Conservation (phyloP, 345 rosid genomes). For the Hypericum perforatum region DNA sequence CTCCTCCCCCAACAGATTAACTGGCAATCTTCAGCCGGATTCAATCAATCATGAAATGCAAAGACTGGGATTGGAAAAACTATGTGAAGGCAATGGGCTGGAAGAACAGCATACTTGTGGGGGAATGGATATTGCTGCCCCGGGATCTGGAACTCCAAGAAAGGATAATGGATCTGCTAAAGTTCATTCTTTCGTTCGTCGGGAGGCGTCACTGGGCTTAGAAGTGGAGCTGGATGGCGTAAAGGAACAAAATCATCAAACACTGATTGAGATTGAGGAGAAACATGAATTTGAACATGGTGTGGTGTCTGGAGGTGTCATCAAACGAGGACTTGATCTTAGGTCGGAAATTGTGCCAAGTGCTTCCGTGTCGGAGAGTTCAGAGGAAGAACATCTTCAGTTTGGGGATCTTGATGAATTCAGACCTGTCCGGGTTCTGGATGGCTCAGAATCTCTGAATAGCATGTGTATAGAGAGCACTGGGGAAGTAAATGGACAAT, state of each 20-base stretch:
- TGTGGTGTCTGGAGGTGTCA: constrained; percentile 15
- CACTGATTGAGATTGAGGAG: constrained; percentile 19
- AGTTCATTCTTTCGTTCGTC: constrained; percentile 18
- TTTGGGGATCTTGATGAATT: constrained; percentile 53
- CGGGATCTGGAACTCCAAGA: constrained; percentile 14
- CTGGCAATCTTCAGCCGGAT: constrained; percentile 6
- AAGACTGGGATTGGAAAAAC: constrained; percentile 18
- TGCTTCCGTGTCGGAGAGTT: constrained; percentile 28
- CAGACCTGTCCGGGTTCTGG: constrained; percentile 19
- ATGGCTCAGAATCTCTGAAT: constrained; percentile 18
- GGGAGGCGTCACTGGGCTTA: constrained; percentile 28
- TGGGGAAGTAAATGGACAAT: constrained; percentile 10
- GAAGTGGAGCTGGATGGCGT: constrained; percentile 20
- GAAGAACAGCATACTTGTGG: constrained; percentile 29
- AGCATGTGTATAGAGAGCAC: constrained; percentile 11
- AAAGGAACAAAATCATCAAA: constrained; percentile 24
- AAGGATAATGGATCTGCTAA: constrained; percentile 23
- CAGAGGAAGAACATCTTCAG: constrained; percentile 65
- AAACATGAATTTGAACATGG: constrained; percentile 13
- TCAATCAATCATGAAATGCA: constrained; percentile 12
- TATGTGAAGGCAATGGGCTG: constrained; percentile 18
- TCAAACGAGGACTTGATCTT: constrained; percentile 18
- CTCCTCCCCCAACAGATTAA: constrained; percentile 12
- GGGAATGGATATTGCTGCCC: constrained; percentile 19
- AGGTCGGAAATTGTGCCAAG: constrained; percentile 19